Percentiles rank a stretch among this genome's conserved stretches.
phyloP scores from a whole-genome alignment of 2,329 filamentous ascomycete genomes.

The Periglandula ipomoeae region DNA sequence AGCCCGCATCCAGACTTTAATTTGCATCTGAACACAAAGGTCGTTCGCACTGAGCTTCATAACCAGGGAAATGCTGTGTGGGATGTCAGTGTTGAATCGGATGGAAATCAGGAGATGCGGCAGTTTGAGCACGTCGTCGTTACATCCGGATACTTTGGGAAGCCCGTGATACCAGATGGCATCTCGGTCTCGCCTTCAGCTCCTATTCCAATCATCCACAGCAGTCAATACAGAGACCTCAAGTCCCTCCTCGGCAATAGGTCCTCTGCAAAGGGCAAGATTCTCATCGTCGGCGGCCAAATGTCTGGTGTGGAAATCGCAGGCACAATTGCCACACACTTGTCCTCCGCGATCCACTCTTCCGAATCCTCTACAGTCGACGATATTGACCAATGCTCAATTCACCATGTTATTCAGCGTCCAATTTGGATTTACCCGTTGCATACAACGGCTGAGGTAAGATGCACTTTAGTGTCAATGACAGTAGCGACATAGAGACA shows the following conservation, averaged over 20 bases:
- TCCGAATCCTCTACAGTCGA: conserved; percentile 32
- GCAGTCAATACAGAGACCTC: conserved; percentile 54
- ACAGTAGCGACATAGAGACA: no score
- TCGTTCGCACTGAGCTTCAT: conserved; percentile 28
- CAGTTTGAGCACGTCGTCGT: conserved; percentile 65
- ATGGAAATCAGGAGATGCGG: conserved; percentile 29
- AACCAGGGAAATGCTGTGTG: conserved; percentile 27
- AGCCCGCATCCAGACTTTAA: conserved; percentile 27
- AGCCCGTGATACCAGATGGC: conserved; percentile 40
- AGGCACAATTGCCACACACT: conserved; percentile 58
- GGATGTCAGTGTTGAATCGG: conserved; percentile 29
- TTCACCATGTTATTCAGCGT: conserved; percentile 61
- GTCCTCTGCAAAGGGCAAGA: conserved; percentile 40
- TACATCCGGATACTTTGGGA: conserved; percentile 68
- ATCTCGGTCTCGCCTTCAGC: conserved; percentile 20
- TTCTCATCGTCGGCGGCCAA: conserved; percentile 69
- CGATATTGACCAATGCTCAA: conserved; percentile 39
- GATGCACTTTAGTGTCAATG: conserved; percentile 4
- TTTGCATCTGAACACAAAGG: conserved; percentile 39
- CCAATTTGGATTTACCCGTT: conserved; percentile 66
- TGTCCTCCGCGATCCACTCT: conserved; percentile 54
- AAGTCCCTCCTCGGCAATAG: conserved; percentile 34
- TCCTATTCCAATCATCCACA: conserved; percentile 52
- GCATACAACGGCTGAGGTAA: conserved; percentile 41
- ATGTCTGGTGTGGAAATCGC: conserved; percentile 78